phyloP scores from a whole-genome alignment of 352 stramenopile species.

The Phytophthora kernoviae region DNA sequence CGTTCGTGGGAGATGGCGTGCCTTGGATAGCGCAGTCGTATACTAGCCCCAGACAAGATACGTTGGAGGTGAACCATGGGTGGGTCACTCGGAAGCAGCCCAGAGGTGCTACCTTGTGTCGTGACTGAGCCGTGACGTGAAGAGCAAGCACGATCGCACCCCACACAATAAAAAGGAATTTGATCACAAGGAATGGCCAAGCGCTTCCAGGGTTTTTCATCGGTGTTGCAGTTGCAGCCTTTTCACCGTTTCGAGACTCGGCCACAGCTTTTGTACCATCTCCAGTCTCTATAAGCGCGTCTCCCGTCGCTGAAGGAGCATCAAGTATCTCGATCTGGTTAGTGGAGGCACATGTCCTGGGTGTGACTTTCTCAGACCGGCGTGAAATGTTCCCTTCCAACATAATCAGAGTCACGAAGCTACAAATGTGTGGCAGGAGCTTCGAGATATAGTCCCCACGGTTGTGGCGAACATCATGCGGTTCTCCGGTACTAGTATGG shows the following conservation, averaged over 20 bases:
- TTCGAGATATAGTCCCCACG: slow-evolving; percentile 23
- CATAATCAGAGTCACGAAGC: slow-evolving; percentile 25
- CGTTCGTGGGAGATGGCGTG: slow-evolving; percentile 17
- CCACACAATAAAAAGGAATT: slow-evolving; percentile 21
- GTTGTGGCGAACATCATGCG: slow-evolving; percentile 29
- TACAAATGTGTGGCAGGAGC: slow-evolving; percentile 22
- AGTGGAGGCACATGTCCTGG: slow-evolving; percentile 2
- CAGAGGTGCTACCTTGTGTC: slow-evolving; percentile 16
- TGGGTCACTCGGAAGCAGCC: slow-evolving; percentile 21
- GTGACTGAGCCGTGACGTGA: slow-evolving; percentile 22
- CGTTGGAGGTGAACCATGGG: slow-evolving; percentile 28
- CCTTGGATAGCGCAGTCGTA: slow-evolving; percentile 23
- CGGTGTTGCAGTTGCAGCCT: not conserved
- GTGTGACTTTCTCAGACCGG: slow-evolving; percentile 22
- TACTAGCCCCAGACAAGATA: slow-evolving; percentile 23
- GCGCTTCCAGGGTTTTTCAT: slow-evolving; percentile 2
- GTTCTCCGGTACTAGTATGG: slow-evolving; percentile 20
- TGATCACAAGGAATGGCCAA: slow-evolving; percentile 15
- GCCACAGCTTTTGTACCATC: slow-evolving; percentile 15
- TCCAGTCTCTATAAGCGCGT: slow-evolving; percentile 12
- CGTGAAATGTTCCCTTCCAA: slow-evolving; percentile 17
- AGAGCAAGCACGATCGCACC: slow-evolving; percentile 20
- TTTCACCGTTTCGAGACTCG: slow-evolving; percentile 13
- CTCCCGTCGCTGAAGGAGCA: not conserved
- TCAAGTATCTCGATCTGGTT: slow-evolving; percentile 16